phyloP scores from a whole-genome alignment of 352 stramenopile genomes.

The Phytophthora sp. region DNA sequence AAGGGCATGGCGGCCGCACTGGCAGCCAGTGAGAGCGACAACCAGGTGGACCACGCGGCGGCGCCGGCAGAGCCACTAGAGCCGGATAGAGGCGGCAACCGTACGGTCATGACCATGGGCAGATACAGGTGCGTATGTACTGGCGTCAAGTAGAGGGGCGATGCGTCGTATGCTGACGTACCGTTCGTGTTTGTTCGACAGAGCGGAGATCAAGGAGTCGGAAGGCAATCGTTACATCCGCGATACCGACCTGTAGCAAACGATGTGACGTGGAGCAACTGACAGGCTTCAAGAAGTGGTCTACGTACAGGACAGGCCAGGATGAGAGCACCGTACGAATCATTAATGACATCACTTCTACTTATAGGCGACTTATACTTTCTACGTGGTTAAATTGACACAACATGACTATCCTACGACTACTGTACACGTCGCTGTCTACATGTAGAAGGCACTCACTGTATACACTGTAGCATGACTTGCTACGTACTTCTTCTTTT shows the following conservation, averaged over 20 bases:
- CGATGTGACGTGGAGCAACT: neutral
- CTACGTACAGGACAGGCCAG: neutral
- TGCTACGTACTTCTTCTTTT: no score
- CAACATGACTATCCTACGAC: no score
- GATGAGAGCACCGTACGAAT: neutral
- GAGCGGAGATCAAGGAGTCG: slow-evolving; percentile 89
- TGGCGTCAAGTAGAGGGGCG: neutral
- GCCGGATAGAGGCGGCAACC: slow-evolving; percentile 61
- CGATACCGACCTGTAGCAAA: slow-evolving; percentile 72
- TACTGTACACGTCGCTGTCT: no score
- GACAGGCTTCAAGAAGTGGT: no score
- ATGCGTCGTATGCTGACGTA: slow-evolving; percentile 2
- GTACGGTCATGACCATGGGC: slow-evolving; percentile 79
- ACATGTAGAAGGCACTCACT: no score
- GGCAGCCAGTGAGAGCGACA: slow-evolving; percentile 37
- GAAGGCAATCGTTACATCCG: slow-evolving; percentile 90
- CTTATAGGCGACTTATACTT: no score
- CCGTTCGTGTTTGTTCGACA: slow-evolving; percentile 19
- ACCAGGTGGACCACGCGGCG: slow-evolving; percentile 42
- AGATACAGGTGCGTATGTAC: slow-evolving; percentile 70
- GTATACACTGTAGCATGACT: no score
- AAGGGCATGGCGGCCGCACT: slow-evolving; percentile 35
- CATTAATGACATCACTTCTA: neutral
- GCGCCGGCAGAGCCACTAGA: slow-evolving; percentile 48
- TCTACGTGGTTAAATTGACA: no score